Evolutionary conservation across 2,329 filamentous ascomycete species (phyloP).

Genomic region (Epichloe glyceriae): DNA sequence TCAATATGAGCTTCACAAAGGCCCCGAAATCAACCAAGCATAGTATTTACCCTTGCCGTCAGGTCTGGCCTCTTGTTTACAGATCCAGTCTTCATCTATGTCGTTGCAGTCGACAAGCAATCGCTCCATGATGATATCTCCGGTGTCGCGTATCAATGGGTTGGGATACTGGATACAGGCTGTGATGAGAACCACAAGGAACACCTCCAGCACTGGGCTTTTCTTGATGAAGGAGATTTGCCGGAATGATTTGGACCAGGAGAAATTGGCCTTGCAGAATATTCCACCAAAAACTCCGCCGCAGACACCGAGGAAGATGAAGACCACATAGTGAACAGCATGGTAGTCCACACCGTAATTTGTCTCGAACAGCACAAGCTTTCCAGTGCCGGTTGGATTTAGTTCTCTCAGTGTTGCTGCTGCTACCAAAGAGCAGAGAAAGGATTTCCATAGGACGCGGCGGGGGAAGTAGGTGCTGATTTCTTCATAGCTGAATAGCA

Average conservation of each 20-base stretch:
- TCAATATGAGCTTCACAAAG: constrained; percentile 40
- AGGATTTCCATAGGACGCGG: constrained; percentile 42
- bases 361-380: constrained; percentile 47
- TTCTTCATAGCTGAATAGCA: constrained; percentile 48
- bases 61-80: constrained; percentile 30
- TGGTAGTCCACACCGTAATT: constrained; percentile 43
- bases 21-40: constrained; percentile 39
- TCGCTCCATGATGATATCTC: constrained; percentile 42
- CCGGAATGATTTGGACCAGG: constrained; percentile 43
- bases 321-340: constrained; percentile 42
- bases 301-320: constrained; percentile 39
- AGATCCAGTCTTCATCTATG: constrained; percentile 30
- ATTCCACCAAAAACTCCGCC: constrained; percentile 47
- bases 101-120: constrained; percentile 40
- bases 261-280: constrained; percentile 45
- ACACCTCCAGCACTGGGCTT: constrained; percentile 42
- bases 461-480: constrained; percentile 47
- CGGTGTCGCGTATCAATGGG: constrained; percentile 38
- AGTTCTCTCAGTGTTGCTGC: constrained; percentile 41
- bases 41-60: constrained; percentile 28
- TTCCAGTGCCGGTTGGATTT: constrained; percentile 47
- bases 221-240: constrained; percentile 37
- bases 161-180: constrained; percentile 43
- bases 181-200: constrained; percentile 38
- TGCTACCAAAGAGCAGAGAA: constrained; percentile 43